Evolutionary conservation across 768 basidiomycete species (phyloP).

Genomic region (Chlorophyllum brunneum): DNA sequence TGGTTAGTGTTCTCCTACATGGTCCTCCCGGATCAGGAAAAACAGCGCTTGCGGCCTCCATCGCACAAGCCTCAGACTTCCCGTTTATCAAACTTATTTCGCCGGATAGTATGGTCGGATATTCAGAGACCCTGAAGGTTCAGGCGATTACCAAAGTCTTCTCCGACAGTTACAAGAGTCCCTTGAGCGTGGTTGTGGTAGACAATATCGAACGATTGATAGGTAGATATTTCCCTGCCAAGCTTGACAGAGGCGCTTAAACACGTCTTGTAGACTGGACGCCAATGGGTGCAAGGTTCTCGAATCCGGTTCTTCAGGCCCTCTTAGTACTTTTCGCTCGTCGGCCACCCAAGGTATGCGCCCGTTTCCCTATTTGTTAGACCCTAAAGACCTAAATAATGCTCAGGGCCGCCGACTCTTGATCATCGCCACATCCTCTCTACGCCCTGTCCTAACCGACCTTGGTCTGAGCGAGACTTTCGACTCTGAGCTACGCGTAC

Average conservation of each 20-base stretch:
- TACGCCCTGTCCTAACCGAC: slow-evolving; percentile 80
- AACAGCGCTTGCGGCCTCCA: slow-evolving; percentile 90
- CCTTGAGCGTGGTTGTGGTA: slow-evolving; percentile 91
- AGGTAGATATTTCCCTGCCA: slow-evolving; percentile 45
- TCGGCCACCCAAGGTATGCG: slow-evolving; percentile 83
- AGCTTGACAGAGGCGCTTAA: background rate
- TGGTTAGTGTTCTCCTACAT: slow-evolving; percentile 86
- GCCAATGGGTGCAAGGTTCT: slow-evolving; percentile 94
- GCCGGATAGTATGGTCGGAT: slow-evolving; percentile 96
- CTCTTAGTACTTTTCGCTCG: slow-evolving; percentile 84
- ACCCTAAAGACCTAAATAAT: background rate
- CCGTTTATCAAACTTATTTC: slow-evolving; percentile 98
- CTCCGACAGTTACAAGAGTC: slow-evolving; percentile 95
- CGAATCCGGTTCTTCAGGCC: slow-evolving; percentile 89
- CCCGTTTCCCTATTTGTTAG: background rate
- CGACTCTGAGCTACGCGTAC: slow-evolving; percentile 81
- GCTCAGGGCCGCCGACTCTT: slow-evolving; percentile 86
- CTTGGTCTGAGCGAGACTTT: slow-evolving; percentile 89
- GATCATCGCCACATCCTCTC: slow-evolving; percentile 89
- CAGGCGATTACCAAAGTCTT: slow-evolving; percentile 90
- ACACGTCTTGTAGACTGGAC: slow-evolving; percentile 74
- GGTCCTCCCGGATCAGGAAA: slow-evolving; percentile 92
- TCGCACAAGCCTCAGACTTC: slow-evolving; percentile 89
- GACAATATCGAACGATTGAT: slow-evolving; percentile 92
- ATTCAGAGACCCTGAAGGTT: slow-evolving; percentile 89